Evolutionary conservation across 768 basidiomycete genomes (phyloP), one percentile per base, ranked within the genome.

Genomic region (Amanita pallidorosea): DNA sequence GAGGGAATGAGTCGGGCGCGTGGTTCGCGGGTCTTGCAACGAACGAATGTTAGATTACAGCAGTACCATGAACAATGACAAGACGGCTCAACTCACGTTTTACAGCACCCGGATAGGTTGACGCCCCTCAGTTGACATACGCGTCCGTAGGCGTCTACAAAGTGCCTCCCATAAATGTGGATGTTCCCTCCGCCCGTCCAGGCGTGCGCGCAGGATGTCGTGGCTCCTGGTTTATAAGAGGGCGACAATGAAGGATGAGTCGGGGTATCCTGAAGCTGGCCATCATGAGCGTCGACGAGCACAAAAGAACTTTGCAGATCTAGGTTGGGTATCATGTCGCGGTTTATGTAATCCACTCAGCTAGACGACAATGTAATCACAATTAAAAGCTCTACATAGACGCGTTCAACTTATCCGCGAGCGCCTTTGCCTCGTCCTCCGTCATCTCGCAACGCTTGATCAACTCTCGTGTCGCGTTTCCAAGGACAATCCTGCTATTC

Each of bases 71-170:
- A 49, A 27, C 3, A 13, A 43, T 38, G 29, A 18, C 45, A 11
- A 23, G 44, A 47, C 7, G 71, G 3, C 4, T 25, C 4, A 1
- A 25, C 80, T 53, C 63, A 88, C 91, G 80, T 78, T 72, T 97
- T 97, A 57, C 79, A 83, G 27, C 73, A 76, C 4, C 90, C 93
- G 3, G 86, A 81, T 33, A 97, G 65, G 62, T 96, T 96, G 29
- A 87, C 89, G 7, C 94, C 94, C 53, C 91, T 73, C 35, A 93
- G 69, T 51, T 72, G 76, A 60, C 93, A 84, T 3, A 94, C 81
- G 43, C 94, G 78, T 3, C 88, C 88, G 58, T 81, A 79, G 1
- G 66, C 67, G 62, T 98, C 94, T 1, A 92, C 68, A 57, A 96
- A 88, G 62, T 96, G 81, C 13, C 89, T 72, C 0, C 92, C 92